phyloP scores from a whole-genome alignment of 1,139 yeast species.

The Eremothecium sinecaudum region DNA sequence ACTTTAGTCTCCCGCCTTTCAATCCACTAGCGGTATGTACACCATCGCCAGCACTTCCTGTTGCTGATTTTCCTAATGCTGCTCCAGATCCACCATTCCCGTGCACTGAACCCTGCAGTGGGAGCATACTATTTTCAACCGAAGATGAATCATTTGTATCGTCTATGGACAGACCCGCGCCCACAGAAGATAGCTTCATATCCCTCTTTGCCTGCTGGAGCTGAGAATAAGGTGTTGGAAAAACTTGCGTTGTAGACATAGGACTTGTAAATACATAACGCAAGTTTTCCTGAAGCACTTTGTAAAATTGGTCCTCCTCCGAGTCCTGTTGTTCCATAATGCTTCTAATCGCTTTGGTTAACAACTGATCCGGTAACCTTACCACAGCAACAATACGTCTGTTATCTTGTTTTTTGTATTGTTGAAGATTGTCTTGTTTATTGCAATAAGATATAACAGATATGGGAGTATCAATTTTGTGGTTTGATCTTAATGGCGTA shows the following conservation, averaged over 20 bases:
- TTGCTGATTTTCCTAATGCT: background rate
- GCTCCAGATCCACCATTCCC: background rate
- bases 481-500: too few species aligned
- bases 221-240: slow-evolving; percentile 29
- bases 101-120: slow-evolving; percentile 7
- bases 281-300: slow-evolving; percentile 4
- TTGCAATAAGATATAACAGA: too few species aligned
- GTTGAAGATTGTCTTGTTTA: too few species aligned
- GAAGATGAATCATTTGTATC: slow-evolving; percentile 17
- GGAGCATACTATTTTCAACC: slow-evolving; percentile 24
- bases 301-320: slow-evolving; percentile 5
- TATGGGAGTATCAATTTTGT: too few species aligned
- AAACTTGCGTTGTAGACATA: slow-evolving; percentile 24
- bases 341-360: too few species aligned
- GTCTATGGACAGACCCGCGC: slow-evolving; percentile 4
- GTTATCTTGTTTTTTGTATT: too few species aligned
- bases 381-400: too few species aligned
- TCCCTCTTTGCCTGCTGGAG: slow-evolving; percentile 12
- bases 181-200: background rate
- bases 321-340: slow-evolving; percentile 5
- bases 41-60: background rate
- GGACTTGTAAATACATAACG: slow-evolving; percentile 26
- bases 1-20: background rate
- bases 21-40: background rate
- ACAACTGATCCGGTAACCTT: too few species aligned